Conservation (phyloP, 2,329 filamentous ascomycete species). For the Alternaria arbusti region DNA sequence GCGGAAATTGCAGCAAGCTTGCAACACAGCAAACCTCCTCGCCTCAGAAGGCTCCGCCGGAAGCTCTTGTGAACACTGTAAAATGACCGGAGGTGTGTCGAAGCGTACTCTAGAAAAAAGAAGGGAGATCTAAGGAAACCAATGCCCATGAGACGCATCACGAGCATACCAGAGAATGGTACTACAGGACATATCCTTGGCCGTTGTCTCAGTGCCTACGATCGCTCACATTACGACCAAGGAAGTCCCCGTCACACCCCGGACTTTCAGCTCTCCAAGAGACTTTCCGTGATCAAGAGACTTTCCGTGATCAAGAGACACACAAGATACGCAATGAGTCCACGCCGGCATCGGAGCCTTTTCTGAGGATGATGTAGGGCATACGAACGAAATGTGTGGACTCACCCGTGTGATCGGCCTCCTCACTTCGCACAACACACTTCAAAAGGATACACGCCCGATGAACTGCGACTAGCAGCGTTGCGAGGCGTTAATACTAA, state of each 20-base stretch:
- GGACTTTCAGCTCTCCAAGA: neutral
- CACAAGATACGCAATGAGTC: neutral
- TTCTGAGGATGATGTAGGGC: neutral
- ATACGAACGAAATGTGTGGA: neutral
- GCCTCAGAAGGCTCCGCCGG: neutral
- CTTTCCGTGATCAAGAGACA: neutral
- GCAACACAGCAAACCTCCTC: neutral
- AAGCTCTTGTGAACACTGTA: neutral
- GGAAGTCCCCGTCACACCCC: neutral
- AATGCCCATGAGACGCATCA: neutral
- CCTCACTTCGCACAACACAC: conserved; percentile 15
- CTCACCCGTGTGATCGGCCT: neutral
- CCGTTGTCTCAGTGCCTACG: neutral
- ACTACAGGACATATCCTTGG: neutral
- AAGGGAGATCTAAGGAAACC: neutral
- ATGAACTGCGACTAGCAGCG: conserved; percentile 4
- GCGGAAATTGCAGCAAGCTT: neutral
- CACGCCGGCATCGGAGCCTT: neutral
- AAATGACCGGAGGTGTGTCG: neutral
- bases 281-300: neutral
- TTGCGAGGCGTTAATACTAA: neutral
- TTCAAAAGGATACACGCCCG: conserved; percentile 18
- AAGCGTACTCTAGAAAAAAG: neutral
- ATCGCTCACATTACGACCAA: neutral
- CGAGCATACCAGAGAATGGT: neutral